Base-by-base conservation (phyloP, 2,329 filamentous ascomycete genomes). In the Arthrobotrys megalospora region DNA sequence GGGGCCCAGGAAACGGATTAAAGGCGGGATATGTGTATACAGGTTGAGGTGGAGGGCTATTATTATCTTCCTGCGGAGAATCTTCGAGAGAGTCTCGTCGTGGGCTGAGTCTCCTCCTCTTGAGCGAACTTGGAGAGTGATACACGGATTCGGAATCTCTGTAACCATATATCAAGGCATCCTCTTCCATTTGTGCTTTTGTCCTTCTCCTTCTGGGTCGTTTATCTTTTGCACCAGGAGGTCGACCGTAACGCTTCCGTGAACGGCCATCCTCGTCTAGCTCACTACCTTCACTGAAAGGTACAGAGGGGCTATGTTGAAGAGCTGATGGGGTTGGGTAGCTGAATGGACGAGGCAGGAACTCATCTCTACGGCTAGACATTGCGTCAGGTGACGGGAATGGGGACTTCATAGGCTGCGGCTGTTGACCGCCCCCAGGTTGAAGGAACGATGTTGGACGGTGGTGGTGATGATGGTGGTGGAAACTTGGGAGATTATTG, bases 131-230 rank as follows among this genome's bases (percentile, higher is more conserved):
- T 24, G 75, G 75, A 16, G 75, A 78, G 16, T 78, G 75, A 34
- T 78, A 78, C 1, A 78, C 75, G 11, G 75, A 78, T 64, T 78
- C 75, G 16, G 75, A 67, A 14, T 78, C 75, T 28, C 75, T 67
- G 28, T 78, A 78, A 14, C 76, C 76, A 19, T 79, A 79, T 0
- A 79, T 73, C 24, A 79, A 58, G 19, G 76, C 76, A 62, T 79
- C 76, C 21, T 79, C 76, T 53, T 79, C 76, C 76, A 79, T 79
- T 12, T 79, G 76, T 24, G 76, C 76, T 21, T 79, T 79, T 63
- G 76, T 79, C 45, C 76, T 47, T 32, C 76, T 68, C n/a, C 76
- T 68, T 10, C 76, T 48, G 10, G 76, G 76, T 12, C 76, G 68
- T 53, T 79, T 79, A 55, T 79, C 76, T 36, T 79, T 79, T 16